Conservation (phyloP, 768 basidiomycete genomes). For the Termitomyces bulborhizus region DNA sequence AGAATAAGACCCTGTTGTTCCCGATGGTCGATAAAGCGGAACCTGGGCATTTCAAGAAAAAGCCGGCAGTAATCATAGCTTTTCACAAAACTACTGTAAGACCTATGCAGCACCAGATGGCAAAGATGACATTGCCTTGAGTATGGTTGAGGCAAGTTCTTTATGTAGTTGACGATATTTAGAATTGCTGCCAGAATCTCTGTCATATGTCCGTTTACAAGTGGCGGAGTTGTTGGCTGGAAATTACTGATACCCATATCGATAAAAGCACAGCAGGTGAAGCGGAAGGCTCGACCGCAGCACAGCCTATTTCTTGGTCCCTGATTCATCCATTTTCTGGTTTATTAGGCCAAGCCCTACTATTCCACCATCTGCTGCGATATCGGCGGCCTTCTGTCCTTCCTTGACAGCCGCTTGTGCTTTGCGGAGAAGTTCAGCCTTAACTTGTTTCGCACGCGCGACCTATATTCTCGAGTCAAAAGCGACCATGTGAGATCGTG, state of each 20-base stretch:
- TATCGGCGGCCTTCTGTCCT: constrained; percentile 64
- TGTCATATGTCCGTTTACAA: not conserved
- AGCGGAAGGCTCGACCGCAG: not conserved
- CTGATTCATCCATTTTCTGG: constrained; percentile 30
- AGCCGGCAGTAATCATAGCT: too few relatives aligned
- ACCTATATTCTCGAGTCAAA: constrained; percentile 29
- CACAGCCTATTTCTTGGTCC: constrained; percentile 7
- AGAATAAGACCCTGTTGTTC: not conserved
- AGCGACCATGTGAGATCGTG: not conserved
- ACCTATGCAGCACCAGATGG: not conserved
- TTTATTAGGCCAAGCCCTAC: constrained; percentile 73
- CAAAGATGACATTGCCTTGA: not conserved
- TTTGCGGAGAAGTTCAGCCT: constrained; percentile 65
- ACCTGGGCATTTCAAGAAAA: too few relatives aligned
- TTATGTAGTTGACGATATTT: not conserved
- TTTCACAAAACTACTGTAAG: not conserved
- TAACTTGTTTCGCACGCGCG: constrained; percentile 55
- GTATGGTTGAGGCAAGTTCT: too few relatives aligned
- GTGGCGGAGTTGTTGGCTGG: not conserved
- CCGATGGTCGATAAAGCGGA: constrained; percentile 55
- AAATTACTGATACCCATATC: not conserved
- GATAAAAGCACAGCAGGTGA: not conserved
- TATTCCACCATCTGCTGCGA: constrained; percentile 67
- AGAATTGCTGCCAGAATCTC: not conserved
- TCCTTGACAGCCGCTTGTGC: constrained; percentile 61